Base-by-base conservation (phyloP, 306 rosid species). In the Benincasa hispida region DNA sequence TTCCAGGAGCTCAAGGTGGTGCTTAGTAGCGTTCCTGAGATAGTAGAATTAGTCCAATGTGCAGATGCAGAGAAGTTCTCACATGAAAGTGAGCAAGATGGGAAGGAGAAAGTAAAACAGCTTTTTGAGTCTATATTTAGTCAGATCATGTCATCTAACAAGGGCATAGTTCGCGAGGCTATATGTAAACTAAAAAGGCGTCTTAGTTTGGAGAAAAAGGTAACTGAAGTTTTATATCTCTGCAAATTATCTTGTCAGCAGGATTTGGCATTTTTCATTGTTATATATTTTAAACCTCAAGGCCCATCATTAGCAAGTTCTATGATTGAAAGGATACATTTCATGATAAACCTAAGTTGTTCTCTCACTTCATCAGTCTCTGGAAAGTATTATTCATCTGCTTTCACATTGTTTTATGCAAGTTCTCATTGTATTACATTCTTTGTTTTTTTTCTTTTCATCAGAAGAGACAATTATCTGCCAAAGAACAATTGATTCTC, bases 401-500 rank as follows among this genome's bases (percentile, higher is more conserved):
- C 13, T 11, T 68, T 42, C 13, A 24, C 10, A 68, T 19, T 30
- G 3, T 45, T 70, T 27, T 68, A 5, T 28, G 63, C 10, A 6
- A 55, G 11, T 24, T 37, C 30, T 59, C 12, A 21, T 39, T 45
- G 19, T 70, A 56, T 45, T 80, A 14, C 27, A 6, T 54, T 53
- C 21, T 6, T n/a, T n/a, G n/a, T n/a, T 17, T 48, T 65, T 24
- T 19, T 19, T 30, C 22, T 8, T 66, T 42, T 32, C 35, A 66
- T 42, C 80, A 84, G 87, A 78, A 65, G 47, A 78, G 84, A 77
- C 79, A 81, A 41, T 60, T 84, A 54, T 77, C 84, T 2, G 53
- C 45, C 55, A 84, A 84, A 78, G 87, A 84, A 84, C 80, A 84
- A 39, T 69, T 84, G 80, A 82, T 81, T 56, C 80, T 84, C 59